Conservation (phyloP, 2,329 filamentous ascomycete genomes). For the Diplodia intermedia region DNA sequence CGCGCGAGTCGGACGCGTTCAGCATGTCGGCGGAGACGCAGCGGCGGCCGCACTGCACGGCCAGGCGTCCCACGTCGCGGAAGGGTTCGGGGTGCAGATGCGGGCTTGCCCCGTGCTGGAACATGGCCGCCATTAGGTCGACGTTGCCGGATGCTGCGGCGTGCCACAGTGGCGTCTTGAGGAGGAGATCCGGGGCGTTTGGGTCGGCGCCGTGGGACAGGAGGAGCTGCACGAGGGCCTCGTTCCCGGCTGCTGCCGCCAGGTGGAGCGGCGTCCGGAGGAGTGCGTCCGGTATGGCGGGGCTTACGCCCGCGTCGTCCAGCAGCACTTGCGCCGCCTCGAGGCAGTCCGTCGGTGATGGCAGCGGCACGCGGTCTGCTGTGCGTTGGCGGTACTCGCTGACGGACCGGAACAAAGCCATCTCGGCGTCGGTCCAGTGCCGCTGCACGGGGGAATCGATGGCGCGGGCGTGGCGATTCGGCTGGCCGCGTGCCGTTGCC, state of each 20-base stretch:
- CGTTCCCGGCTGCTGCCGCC: background rate
- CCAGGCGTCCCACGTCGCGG: conserved; percentile 11
- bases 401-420: conserved; percentile 1
- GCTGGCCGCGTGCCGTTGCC: background rate
- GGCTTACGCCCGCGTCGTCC: background rate
- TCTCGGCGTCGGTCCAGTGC: conserved; percentile 1
- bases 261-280: conserved; percentile 12
- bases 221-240: background rate
- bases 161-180: background rate
- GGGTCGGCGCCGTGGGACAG: conserved; percentile 16
- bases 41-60: conserved; percentile 10
- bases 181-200: conserved; percentile 9
- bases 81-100: background rate
- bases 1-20: background rate
- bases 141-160: background rate
- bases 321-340: background rate
- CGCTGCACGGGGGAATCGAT: conserved; percentile 3
- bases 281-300: conserved; percentile 2
- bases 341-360: background rate
- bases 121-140: background rate
- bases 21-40: conserved; percentile 17
- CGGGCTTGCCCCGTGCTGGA: background rate
- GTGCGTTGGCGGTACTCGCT: conserved; percentile 7
- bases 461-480: background rate
- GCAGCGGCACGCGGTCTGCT: background rate